These are phyloP conservation scores for Candida anutae DNA, from an alignment of 1,139 yeast species.

Conservation along the genomic window DNA sequence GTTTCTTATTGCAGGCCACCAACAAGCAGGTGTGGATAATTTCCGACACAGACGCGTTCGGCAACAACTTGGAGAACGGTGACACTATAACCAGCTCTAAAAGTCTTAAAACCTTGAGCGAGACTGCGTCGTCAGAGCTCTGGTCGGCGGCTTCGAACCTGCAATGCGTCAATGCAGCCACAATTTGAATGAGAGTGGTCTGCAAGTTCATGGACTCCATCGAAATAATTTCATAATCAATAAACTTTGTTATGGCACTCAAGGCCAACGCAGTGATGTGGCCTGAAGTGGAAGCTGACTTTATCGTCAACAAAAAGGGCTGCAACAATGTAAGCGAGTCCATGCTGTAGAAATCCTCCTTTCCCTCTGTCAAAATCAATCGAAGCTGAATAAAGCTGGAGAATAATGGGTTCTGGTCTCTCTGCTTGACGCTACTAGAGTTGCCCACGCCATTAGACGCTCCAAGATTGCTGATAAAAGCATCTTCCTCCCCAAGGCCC, in stretches of 20 bases:
- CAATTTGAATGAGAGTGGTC: conserved; percentile 49
- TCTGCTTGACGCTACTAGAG: conserved; percentile 9
- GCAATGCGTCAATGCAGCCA: conserved; percentile 84
- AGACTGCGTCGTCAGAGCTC: conserved; percentile 84
- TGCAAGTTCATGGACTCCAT: conserved; percentile 37
- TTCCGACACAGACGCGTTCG: conserved; percentile 82
- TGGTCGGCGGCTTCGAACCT: conserved; percentile 95
- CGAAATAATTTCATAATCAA: conserved; percentile 53
- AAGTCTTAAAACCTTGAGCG: conserved; percentile 71
- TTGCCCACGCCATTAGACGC: conserved; percentile 11
- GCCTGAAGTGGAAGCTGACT: conserved; percentile 81
- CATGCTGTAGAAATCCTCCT: conserved; percentile 40
- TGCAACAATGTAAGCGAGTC: conserved; percentile 72
- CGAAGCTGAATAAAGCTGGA: conserved; percentile 77
- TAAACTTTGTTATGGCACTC: conserved; percentile 63
- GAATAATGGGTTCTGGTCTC: conserved; percentile 55
- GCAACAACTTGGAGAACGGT: conserved; percentile 53
- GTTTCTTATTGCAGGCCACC: conserved; percentile 84
- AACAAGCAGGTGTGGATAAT: conserved; percentile 88
- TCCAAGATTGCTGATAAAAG: conserved; percentile 20
- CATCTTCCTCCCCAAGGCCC: conserved; percentile 19
- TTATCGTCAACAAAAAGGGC: conserved; percentile 82
- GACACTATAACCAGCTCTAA: conserved; percentile 64
- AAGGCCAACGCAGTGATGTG: conserved; percentile 78
- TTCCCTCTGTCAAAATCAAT: conserved; percentile 55